Conservation (phyloP, 331 rosid genomes). For the Malus hybrid region DNA sequence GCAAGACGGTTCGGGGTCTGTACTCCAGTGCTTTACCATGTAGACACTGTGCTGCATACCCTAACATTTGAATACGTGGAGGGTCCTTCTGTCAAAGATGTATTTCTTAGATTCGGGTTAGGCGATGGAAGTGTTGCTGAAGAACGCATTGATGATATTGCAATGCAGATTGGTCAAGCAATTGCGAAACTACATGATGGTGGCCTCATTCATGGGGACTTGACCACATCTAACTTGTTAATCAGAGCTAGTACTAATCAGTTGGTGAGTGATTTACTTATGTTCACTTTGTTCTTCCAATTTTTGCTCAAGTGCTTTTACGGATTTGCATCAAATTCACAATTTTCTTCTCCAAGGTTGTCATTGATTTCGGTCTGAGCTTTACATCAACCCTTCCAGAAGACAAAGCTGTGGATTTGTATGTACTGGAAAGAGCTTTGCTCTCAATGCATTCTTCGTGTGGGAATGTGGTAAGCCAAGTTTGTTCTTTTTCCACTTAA, state of each 20-base stretch:
- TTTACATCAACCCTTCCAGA: constrained; percentile 87
- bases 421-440: constrained; percentile 88
- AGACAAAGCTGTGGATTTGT: constrained; percentile 94
- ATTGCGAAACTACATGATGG: constrained; percentile 84
- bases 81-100: constrained; percentile 74
- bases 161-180: constrained; percentile 75
- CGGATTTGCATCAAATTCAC: constrained; percentile 10
- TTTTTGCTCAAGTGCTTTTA: neutral
- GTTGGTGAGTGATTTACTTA: constrained; percentile 45
- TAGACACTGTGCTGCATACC: constrained; percentile 58
- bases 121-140: constrained; percentile 27
- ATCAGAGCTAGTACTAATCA: constrained; percentile 48
- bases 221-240: constrained; percentile 90
- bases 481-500: neutral
- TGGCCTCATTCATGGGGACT: constrained; percentile 85
- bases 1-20: constrained; percentile 77
- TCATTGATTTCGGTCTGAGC: constrained; percentile 92
- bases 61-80: constrained; percentile 69
- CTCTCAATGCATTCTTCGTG: constrained; percentile 94
- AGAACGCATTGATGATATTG: constrained; percentile 45
- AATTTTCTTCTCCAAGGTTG: constrained; percentile 43
- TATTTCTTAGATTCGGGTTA: constrained; percentile 63
- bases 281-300: neutral
- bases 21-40: constrained; percentile 62
- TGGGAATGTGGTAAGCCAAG: constrained; percentile 69